A percentile compares a stretch with the other conserved stretches of the same genome.
phyloP scores from a whole-genome alignment of 257 asterid species.

The Knoxia roxburghii region DNA sequence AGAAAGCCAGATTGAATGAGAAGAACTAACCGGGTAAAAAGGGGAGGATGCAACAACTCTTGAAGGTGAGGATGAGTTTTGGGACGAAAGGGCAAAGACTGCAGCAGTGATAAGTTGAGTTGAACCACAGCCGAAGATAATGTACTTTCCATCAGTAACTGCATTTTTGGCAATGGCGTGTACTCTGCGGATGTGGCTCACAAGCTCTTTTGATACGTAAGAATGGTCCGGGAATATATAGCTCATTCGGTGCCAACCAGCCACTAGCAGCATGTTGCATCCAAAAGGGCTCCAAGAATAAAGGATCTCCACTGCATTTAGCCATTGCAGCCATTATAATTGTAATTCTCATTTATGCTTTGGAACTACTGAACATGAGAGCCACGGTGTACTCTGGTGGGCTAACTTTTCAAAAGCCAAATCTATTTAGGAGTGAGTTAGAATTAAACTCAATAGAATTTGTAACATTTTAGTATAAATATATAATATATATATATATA shows the following conservation, averaged over 20 bases:
- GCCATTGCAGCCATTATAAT: background rate
- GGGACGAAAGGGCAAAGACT: slow-evolving; percentile 53
- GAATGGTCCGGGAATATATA: slow-evolving; percentile 25
- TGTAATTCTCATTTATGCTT: no score
- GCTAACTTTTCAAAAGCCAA: no score
- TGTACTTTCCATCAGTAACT: slow-evolving; percentile 37
- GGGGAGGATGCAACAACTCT: slow-evolving; percentile 50
- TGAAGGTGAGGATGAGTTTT: slow-evolving; percentile 43
- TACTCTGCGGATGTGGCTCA: slow-evolving; percentile 30
- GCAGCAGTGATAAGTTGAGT: slow-evolving; percentile 69
- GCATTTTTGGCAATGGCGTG: slow-evolving; percentile 52
- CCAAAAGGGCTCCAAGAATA: slow-evolving; percentile 34
- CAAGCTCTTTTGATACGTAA: slow-evolving; percentile 37
- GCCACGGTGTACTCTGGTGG: no score
- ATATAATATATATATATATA: no score
- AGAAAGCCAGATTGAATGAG: background rate
- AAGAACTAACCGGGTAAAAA: slow-evolving; percentile 41
- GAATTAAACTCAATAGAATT: no score
- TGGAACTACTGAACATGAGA: background rate
- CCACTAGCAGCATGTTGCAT: slow-evolving; percentile 35
- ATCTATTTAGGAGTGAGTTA: no score
- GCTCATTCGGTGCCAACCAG: slow-evolving; percentile 92
- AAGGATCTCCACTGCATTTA: slow-evolving; percentile 34
- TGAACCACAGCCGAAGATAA: slow-evolving; percentile 65
- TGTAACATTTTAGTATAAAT: no score